phyloP scores from a whole-genome alignment of 768 basidiomycete genomes.

The Lactifluus piperatus region DNA sequence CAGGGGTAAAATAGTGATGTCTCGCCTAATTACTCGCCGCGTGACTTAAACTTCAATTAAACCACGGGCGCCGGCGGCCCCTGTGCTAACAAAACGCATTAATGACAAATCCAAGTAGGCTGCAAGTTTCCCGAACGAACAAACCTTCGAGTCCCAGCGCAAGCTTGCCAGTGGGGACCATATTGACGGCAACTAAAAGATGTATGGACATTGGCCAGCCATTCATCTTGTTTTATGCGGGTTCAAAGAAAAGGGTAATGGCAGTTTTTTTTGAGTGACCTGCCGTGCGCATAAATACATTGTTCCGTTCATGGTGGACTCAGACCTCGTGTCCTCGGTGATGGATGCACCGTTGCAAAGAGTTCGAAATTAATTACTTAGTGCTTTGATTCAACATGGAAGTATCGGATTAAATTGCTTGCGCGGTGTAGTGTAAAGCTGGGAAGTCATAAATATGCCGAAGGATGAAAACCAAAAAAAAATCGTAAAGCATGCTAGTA shows the following conservation, averaged over 20 bases:
- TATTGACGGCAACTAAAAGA: too few relatives aligned
- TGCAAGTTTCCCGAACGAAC: too few relatives aligned
- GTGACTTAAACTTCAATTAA: too few relatives aligned
- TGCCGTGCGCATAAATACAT: neutral
- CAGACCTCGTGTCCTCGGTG: neutral
- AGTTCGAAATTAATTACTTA: neutral
- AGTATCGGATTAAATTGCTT: slow-evolving; percentile 1
- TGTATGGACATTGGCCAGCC: too few relatives aligned
- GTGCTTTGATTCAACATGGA: neutral
- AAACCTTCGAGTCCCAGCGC: too few relatives aligned
- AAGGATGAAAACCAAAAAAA: neutral
- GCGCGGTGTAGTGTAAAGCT: slow-evolving; percentile 2
- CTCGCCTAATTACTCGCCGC: too few relatives aligned
- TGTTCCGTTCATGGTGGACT: too few relatives aligned
- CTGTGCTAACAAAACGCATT: too few relatives aligned
- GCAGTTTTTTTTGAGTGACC: neutral
- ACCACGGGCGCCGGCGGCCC: too few relatives aligned
- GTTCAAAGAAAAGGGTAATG: neutral
- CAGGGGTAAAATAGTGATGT: too few relatives aligned
- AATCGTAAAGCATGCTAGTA: neutral
- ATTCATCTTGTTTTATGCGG: neutral
- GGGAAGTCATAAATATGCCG: neutral
- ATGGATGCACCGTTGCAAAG: neutral
- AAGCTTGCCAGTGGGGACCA: too few relatives aligned
- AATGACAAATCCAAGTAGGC: too few relatives aligned